Percentiles rank a stretch among this genome's conserved stretches.
Conservation (phyloP, 148 eudicot species). For the Drosera capensis region DNA sequence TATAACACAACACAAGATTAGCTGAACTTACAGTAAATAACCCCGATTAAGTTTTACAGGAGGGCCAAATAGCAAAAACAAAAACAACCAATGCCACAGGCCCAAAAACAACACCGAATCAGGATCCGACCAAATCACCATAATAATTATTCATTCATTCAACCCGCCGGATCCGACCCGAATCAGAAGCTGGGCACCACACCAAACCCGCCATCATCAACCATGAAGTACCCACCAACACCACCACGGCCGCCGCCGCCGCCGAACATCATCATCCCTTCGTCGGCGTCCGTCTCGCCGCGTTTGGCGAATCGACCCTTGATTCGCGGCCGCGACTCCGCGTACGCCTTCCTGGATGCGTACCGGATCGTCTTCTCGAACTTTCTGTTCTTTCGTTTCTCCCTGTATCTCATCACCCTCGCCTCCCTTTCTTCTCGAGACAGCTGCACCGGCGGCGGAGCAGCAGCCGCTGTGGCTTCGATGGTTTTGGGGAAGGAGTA, state of each 20-base stretch:
- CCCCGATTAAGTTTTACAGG: too few relatives aligned
- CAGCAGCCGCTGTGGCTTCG: slow-evolving; percentile 5
- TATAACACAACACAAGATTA: too few relatives aligned
- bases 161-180: too few relatives aligned
- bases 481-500: slow-evolving; percentile 14
- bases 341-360: slow-evolving; percentile 87
- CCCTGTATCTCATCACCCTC: slow-evolving; percentile 78
- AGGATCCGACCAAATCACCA: too few relatives aligned
- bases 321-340: slow-evolving; percentile 77
- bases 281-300: slow-evolving; percentile 16
- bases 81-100: too few relatives aligned
- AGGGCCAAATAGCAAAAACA: too few relatives aligned
- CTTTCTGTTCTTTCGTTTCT: slow-evolving; percentile 83
- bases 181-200: slow-evolving; percentile 37
- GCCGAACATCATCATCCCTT: slow-evolving; percentile 11
- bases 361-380: slow-evolving; percentile 90
- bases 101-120: too few relatives aligned
- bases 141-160: too few relatives aligned
- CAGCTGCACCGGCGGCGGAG: neutral
- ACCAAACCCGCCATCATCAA: slow-evolving; percentile 30
- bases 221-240: too few relatives aligned
- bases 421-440: slow-evolving; percentile 32
- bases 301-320: slow-evolving; percentile 89
- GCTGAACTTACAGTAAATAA: too few relatives aligned
- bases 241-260: neutral